A percentile compares a stretch with the other conserved stretches of the same genome.
These are phyloP conservation scores for Toxoplasma gondii DNA, from an alignment of 169 alveolate genomes.

Conservation along the genomic window DNA sequence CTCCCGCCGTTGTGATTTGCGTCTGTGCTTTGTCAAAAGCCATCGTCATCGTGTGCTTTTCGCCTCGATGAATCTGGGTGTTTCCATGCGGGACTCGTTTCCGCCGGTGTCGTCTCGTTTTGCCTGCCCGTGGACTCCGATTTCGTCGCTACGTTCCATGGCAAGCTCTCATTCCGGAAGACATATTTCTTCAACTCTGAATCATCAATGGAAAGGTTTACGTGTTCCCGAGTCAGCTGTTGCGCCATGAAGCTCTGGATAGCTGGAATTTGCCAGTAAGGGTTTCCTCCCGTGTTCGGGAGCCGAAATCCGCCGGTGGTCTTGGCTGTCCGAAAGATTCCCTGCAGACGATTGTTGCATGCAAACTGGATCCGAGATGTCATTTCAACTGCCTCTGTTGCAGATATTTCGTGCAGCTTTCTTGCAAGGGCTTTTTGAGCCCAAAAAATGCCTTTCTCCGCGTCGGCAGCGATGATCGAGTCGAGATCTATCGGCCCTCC, in stretches of 20 bases:
- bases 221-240: neutral
- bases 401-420: neutral
- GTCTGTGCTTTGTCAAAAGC: too few relatives aligned
- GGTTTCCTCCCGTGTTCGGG: neutral
- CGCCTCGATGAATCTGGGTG: neutral
- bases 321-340: neutral
- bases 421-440: neutral
- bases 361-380: neutral
- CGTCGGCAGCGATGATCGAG: neutral
- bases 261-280: neutral
- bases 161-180: neutral
- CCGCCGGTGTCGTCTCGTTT: neutral
- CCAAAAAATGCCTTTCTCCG: neutral
- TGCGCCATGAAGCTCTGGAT: neutral
- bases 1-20: too few relatives aligned
- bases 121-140: neutral
- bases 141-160: neutral
- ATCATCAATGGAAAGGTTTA: neutral
- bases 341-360: neutral
- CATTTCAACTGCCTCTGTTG: neutral
- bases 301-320: neutral
- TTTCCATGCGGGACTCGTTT: neutral
- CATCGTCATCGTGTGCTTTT: neutral
- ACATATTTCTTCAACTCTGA: neutral
- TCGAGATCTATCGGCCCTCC: neutral